These are phyloP conservation scores for Ensete ventricosum DNA, from an alignment of 176 grass and related monocot species.

Conservation along the genomic window DNA sequence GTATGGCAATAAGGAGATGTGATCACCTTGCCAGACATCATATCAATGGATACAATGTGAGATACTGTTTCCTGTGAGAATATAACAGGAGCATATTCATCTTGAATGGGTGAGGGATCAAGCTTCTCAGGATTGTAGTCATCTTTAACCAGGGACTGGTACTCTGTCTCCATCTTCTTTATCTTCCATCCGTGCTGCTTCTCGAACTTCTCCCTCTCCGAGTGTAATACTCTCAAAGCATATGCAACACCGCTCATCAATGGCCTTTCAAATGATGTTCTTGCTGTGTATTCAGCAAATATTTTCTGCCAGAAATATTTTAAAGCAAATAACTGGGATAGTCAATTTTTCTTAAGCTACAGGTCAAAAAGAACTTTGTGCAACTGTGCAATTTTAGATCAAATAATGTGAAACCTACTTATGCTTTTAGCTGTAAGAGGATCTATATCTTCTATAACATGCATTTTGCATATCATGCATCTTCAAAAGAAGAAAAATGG, in stretches of 20 bases:
- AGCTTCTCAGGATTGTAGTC: slow-evolving; percentile 64
- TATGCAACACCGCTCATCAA: slow-evolving; percentile 73
- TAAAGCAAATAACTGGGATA: neutral
- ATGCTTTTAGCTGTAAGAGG: neutral
- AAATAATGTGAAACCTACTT: neutral
- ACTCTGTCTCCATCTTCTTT: slow-evolving; percentile 69
- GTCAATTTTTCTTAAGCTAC: neutral
- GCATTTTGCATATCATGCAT: neutral
- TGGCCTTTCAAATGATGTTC: slow-evolving; percentile 76
- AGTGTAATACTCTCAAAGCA: slow-evolving; percentile 59
- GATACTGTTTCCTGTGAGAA: slow-evolving; percentile 81
- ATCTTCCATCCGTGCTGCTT: slow-evolving; percentile 57
- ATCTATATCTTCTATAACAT: neutral
- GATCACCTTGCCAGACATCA: slow-evolving; percentile 79
- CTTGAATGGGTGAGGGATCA: slow-evolving; percentile 51
- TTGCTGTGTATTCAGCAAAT: slow-evolving; percentile 63
- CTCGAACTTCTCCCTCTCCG: slow-evolving; percentile 54
- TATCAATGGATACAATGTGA: slow-evolving; percentile 74
- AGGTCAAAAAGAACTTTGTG: neutral
- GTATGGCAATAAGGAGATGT: slow-evolving; percentile 2
- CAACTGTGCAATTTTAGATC: neutral
- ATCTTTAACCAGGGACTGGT: slow-evolving; percentile 50
- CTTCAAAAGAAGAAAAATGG: neutral
- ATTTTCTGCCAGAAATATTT: slow-evolving; percentile 43
- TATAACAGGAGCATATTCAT: slow-evolving; percentile 79